Evolutionary conservation across 768 basidiomycete species (phyloP).

Genomic region (Lyophyllum semitale): DNA sequence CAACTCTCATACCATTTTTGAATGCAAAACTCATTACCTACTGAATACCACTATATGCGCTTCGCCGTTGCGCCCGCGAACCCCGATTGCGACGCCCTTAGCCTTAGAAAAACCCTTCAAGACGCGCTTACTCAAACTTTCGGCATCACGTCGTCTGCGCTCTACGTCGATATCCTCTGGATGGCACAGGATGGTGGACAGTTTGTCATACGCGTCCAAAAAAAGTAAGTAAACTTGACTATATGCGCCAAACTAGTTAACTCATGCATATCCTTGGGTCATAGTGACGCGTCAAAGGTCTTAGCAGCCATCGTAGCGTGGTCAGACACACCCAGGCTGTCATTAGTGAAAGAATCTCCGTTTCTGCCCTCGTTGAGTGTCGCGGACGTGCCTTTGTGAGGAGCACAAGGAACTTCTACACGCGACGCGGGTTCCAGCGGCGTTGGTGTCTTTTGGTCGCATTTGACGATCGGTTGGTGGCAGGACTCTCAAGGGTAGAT

Average conservation of each 20-base stretch:
- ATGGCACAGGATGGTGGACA: constrained; percentile 40
- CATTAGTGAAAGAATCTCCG: constrained; percentile 38
- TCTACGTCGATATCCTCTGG: constrained; percentile 63
- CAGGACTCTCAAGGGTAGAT: neutral
- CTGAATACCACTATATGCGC: constrained; percentile 47
- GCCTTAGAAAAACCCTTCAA: constrained; percentile 55
- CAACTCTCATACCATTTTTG: neutral
- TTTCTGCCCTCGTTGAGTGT: constrained; percentile 41
- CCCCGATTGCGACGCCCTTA: constrained; percentile 37
- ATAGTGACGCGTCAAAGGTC: constrained; percentile 36
- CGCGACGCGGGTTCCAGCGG: neutral
- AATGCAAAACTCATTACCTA: constrained; percentile 24
- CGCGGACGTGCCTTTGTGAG: constrained; percentile 5
- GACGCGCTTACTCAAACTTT: constrained; percentile 56
- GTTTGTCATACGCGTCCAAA: constrained; percentile 41
- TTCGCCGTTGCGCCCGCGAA: constrained; percentile 41
- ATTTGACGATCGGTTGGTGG: neutral
- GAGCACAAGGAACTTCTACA: too few species aligned
- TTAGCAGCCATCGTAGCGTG: constrained; percentile 34
- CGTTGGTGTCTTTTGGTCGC: neutral
- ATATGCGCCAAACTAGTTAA: neutral
- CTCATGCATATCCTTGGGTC: neutral
- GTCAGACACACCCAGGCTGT: constrained; percentile 31
- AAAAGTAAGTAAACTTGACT: constrained; percentile 33
- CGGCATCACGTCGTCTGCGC: constrained; percentile 51